Conservation (phyloP, 257 asterid genomes). For the Solanum chmielewskii region DNA sequence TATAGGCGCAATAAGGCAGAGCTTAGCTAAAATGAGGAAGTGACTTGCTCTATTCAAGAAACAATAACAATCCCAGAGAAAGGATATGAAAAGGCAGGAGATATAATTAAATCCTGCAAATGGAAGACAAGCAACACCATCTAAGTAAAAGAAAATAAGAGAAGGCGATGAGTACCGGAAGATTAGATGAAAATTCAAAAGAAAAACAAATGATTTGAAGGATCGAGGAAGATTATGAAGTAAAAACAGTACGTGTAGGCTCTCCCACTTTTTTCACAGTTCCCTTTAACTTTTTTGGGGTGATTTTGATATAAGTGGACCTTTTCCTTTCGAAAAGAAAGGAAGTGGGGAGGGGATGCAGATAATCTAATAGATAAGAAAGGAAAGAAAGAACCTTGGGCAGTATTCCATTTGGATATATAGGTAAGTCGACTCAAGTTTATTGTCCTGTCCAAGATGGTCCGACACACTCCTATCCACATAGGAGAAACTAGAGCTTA, state of each 20-base stretch:
- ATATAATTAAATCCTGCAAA: neutral
- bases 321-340: neutral
- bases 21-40: neutral
- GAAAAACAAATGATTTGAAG: neutral
- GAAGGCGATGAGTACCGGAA: neutral
- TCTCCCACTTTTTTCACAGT: neutral
- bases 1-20: neutral
- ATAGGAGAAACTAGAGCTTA: conserved; percentile 63
- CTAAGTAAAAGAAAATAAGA: neutral
- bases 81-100: neutral
- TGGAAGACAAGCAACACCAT: neutral
- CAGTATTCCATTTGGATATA: conserved; percentile 98
- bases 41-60: neutral
- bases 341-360: neutral
- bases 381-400: conserved; percentile 53
- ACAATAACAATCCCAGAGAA: neutral
- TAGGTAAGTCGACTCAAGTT: conserved; percentile 72
- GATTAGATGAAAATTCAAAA: neutral
- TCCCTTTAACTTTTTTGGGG: neutral
- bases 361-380: neutral
- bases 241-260: neutral
- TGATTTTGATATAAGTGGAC: neutral
- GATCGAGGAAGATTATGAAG: neutral
- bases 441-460: conserved; percentile 36
- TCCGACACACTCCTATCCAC: conserved; percentile 53